A percentile compares a stretch with the other conserved stretches of the same genome.
Conservation (phyloP, 208 protist species). For the Trypanosoma lewisi region DNA sequence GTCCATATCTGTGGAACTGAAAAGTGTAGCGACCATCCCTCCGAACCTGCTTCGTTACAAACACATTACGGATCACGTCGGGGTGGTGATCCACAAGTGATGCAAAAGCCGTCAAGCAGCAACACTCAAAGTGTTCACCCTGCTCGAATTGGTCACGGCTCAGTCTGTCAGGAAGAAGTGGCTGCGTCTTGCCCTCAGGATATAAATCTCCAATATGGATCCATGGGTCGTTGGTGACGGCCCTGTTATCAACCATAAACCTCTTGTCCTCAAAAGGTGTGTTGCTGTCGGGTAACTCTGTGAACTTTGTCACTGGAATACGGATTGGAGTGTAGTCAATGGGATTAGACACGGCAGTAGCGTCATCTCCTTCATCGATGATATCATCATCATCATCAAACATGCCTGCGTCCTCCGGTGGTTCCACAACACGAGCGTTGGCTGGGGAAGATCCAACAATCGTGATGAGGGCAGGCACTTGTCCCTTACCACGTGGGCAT, state of each 20-base stretch:
- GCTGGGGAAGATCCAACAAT: constrained; percentile 32
- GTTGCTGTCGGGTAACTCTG: constrained; percentile 51
- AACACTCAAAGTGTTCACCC: constrained; percentile 81
- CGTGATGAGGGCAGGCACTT: constrained; percentile 22
- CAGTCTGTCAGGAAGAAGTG: constrained; percentile 57
- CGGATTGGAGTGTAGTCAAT: constrained; percentile 60
- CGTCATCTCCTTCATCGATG: constrained; percentile 67
- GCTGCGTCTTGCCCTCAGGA: constrained; percentile 40
- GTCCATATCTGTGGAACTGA: constrained; percentile 55
- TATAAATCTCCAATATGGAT: constrained; percentile 69
- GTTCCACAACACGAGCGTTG: constrained; percentile 31
- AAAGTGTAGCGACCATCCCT: constrained; percentile 81
- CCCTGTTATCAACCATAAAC: constrained; percentile 56
- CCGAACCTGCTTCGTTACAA: constrained; percentile 76
- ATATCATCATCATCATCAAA: constrained; percentile 78
- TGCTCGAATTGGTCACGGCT: constrained; percentile 71
- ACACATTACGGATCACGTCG: constrained; percentile 71
- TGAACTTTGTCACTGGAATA: constrained; percentile 28
- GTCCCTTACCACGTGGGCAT: constrained; percentile 21
- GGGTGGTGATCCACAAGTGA: constrained; percentile 56
- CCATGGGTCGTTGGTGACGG: constrained; percentile 56
- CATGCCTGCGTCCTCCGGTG: constrained; percentile 40
- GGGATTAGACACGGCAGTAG: constrained; percentile 25
- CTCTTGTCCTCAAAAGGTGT: constrained; percentile 61
- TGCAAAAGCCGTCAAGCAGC: constrained; percentile 63